Base-by-base conservation (phyloP, 2,329 filamentous ascomycete genomes). In the Talaromyces atroroseus region DNA sequence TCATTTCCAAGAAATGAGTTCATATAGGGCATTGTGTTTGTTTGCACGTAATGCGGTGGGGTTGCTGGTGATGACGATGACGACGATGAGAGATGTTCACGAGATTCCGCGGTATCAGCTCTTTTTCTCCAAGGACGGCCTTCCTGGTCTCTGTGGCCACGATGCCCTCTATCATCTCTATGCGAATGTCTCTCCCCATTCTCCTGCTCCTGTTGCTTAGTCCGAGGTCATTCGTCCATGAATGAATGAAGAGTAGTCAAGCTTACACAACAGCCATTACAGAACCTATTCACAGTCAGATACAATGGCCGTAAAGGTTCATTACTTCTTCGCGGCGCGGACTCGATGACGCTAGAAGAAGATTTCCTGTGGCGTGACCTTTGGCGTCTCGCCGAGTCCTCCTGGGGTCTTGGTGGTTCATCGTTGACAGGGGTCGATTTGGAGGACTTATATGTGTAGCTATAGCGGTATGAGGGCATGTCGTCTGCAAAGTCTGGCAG, bases 381-480 rank as follows among this genome's bases (percentile, higher is more conserved):
- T 52, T 32, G 54, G 2, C 20, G 16, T 47, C 36, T 26, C 10
- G 16, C 18, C 20, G 45, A 24, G 45, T 29, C 24, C n/a, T 49
- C 34, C 2, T 38, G 26, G 10, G 36, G 26, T n/a, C 36, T 44
- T 10, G 24, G 11, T 5, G 12, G 8, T 12, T 51, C 12, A 1
- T 24, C 49, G 14, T 57, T 34, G 46, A 44, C 5, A 24, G 24
- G 29, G 2, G 44, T 42, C 7, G 44, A 32, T 11, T 47, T 52
- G n/a, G 49, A 52, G 24, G 32, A 57, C n/a, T 49, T 49, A 24
- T 57, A 53, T 16, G 46, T 45, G 29, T 57, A 57, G 23, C 16
- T 49, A 46, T 57, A 57, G 24, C 48, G 45, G 49, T 52, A 21
- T 23, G 49, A 53, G 20, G 49, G 45, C 55, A 57, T 57, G n/a